Conservation (phyloP, 495 filamentous ascomycete species). For the Baudoinia panamericana region DNA sequence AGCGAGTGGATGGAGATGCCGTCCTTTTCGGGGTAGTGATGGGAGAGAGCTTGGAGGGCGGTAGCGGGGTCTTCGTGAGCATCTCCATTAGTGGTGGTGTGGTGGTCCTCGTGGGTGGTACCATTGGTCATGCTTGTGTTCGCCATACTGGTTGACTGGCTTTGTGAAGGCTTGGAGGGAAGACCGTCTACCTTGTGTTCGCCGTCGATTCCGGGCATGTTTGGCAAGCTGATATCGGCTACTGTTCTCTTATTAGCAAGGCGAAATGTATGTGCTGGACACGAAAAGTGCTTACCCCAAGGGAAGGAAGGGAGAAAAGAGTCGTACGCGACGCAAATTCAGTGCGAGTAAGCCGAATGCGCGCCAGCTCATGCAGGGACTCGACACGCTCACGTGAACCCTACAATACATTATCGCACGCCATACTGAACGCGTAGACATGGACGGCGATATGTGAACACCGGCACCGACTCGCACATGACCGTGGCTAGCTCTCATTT, state of each 20-base stretch:
- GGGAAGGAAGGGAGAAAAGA: constrained; percentile 27
- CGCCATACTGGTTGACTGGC: no score
- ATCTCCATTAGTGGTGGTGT: background rate
- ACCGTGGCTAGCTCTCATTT: no score
- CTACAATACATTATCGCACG: no score
- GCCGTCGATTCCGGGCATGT: background rate
- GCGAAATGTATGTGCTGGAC: constrained; percentile 21
- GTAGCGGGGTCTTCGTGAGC: constrained; percentile 39
- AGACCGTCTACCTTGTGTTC: no score
- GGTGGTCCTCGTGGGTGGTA: background rate
- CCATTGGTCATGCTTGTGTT: background rate
- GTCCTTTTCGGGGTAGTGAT: constrained; percentile 62
- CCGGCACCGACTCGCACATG: no score
- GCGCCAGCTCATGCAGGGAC: no score
- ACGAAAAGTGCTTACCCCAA: constrained; percentile 42
- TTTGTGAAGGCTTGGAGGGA: no score
- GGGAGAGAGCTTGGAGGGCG: constrained; percentile 67
- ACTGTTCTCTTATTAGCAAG: constrained; percentile 1
- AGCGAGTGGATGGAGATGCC: constrained; percentile 73
- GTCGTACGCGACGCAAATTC: background rate
- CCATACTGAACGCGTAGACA: no score
- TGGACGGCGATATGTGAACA: no score
- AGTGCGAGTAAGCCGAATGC: no score
- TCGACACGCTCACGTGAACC: no score
- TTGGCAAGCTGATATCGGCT: background rate